Conservation (phyloP, 805 yeast species). For the Pachysolen tannophilus region DNA sequence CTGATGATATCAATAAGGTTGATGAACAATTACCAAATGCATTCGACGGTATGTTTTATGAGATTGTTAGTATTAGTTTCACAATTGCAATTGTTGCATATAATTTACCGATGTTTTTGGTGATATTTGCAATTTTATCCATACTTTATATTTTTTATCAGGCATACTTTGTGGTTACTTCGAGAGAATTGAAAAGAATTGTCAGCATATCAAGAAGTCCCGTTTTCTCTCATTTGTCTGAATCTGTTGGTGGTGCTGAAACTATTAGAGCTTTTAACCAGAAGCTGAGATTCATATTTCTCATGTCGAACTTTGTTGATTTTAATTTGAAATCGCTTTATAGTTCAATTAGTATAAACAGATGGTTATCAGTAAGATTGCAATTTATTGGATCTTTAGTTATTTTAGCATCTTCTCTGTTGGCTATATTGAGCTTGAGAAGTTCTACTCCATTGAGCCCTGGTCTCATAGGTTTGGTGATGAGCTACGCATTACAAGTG, state of each 20-base stretch:
- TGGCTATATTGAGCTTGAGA: constrained; percentile 32
- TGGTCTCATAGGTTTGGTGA: constrained; percentile 55
- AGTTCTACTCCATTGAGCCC: constrained; percentile 38
- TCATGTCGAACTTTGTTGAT: constrained; percentile 45
- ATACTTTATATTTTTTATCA: constrained; percentile 65
- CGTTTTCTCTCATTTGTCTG: constrained; percentile 75
- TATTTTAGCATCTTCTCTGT: constrained; percentile 41
- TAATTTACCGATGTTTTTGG: constrained; percentile 46
- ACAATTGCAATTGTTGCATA: constrained; percentile 44
- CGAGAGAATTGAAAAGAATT: constrained; percentile 74
- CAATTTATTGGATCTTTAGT: constrained; percentile 53
- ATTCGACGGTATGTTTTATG: constrained; percentile 39
- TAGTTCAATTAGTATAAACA: constrained; percentile 44
- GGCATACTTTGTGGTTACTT: constrained; percentile 55
- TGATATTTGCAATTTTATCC: constrained; percentile 38
- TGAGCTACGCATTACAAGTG: constrained; percentile 55
- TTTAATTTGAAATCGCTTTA: constrained; percentile 38
- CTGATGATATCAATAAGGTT: constrained; percentile 51
- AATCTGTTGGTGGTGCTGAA: constrained; percentile 66
- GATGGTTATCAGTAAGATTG: constrained; percentile 61
- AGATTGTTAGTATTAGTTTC: constrained; percentile 34
- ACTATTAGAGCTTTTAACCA: constrained; percentile 79
- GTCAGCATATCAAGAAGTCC: constrained; percentile 67
- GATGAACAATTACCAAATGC: constrained; percentile 50
- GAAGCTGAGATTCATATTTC: constrained; percentile 46